Base-by-base conservation (phyloP, 495 filamentous ascomycete genomes). In the Xylaria telfairii region DNA sequence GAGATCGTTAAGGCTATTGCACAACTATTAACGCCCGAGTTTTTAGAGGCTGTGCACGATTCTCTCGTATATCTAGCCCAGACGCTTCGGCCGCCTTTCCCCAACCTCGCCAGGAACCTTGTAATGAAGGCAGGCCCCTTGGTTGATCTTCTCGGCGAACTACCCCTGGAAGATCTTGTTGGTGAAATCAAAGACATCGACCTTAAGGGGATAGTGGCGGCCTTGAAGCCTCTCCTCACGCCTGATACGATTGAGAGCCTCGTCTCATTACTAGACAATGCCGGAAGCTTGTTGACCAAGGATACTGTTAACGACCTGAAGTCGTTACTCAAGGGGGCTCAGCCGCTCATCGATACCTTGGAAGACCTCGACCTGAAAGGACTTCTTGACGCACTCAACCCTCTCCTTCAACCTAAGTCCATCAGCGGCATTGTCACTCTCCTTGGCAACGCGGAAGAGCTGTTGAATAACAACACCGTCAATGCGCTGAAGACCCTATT, bases 261-360 rank as follows among this genome's bases (percentile, higher is more conserved):
- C 41, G 81, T 85, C 49, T 79, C 77, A 49, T 82, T 87, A 74
- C 76, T 87, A 2, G 70, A 44, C 65, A 86, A 84, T 47, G 83
- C 81, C 30, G 79, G 75, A 64, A 61, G 75, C 10, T 78, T 87
- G 10, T 73, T 87, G 54, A 84, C 81, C 21, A 69, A 74, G 34
- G 76, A 77, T 6, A 77, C 74, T 46, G 83, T 86, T 66, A 80
- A 83, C n/a, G 78, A 85, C 68, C 84, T 85, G 12, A 78, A 81
- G 67, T 65, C 65, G 24, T 30, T 77, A 2, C 74, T 81, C 46
- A 71, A 69, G 30, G 75, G 74, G 53, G 77, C 71, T 1, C 53
- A 76, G 42, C 78, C 78, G 0, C 73, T 80, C 17, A 70, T 80
- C 30, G 75, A 80, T 1, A 68, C 72, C 37, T 64, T 80, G 5